phyloP scores from a whole-genome alignment of 305 asterid species.

The Fraxinus nigra region DNA sequence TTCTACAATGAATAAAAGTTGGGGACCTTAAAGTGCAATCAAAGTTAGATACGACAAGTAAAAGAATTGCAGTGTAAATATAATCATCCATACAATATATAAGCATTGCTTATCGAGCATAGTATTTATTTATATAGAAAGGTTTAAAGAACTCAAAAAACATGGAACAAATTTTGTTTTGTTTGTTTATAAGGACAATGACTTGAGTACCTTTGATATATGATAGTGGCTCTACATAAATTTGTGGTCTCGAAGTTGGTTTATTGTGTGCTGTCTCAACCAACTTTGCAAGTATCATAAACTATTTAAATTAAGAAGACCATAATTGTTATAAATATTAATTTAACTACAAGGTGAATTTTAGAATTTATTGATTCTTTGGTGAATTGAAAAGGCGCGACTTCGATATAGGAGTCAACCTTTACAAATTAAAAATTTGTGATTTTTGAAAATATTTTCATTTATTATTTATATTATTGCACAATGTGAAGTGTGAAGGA shows the following conservation, averaged over 20 bases:
- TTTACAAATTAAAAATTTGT: background rate
- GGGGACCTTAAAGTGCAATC: background rate
- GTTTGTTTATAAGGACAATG: background rate
- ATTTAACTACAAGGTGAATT: background rate
- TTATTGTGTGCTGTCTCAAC: background rate
- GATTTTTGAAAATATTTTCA: background rate
- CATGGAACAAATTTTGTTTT: background rate
- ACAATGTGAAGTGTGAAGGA: background rate
- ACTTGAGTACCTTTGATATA: background rate
- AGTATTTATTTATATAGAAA: background rate
- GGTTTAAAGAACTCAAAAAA: background rate
- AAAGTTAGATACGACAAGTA: background rate
- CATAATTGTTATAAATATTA: background rate
- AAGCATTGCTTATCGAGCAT: background rate
- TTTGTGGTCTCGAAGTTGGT: background rate
- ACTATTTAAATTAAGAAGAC: background rate
- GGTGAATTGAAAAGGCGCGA: background rate
- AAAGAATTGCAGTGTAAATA: background rate
- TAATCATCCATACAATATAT: background rate
- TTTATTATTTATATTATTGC: background rate
- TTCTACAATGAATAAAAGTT: background rate
- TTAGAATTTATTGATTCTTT: background rate
- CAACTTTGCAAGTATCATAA: background rate
- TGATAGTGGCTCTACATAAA: background rate
- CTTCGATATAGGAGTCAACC: background rate